Base-by-base conservation (phyloP, 208 protist genomes). In the Endotrypanum monterogeii region DNA sequence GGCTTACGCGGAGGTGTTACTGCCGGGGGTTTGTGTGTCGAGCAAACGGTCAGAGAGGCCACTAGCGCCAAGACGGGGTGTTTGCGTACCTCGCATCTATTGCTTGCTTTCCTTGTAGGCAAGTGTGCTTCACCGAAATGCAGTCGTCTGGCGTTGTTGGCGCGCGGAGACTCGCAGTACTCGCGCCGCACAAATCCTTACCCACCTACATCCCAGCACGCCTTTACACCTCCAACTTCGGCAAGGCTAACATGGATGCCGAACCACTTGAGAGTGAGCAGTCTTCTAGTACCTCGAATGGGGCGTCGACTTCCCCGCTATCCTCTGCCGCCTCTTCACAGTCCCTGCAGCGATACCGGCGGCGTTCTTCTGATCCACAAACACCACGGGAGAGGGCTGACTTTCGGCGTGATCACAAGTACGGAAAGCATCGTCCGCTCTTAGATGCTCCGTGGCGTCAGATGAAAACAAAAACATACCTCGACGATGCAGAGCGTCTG, bases 401-500 rank as follows among this genome's bases (percentile, higher is more conserved):
- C 58, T 97, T 97, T 72, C 85, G 86, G 65, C 85, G 93, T 57
- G 93, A 97, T 74, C 74, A 87, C 71, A 89, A 87, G 70, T 97
- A 90, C 74, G 84, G 81, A 6, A 84, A 88, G 41, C 72, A 86
- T 41, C 82, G 91, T 35, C 91, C 93, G 1, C 85, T 95, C 14
- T 88, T 86, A 37, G 88, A 90, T 55, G 83, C 78, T 20, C 91
- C 91, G 69, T 97, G 93, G 91, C 79, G 88, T 12, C 82, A 91
- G 67, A 66, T 84, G 41, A 92, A 91, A 69, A 72, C 75, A 44
- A 80, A 84, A 67, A 94, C 89, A 28, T 97, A 97, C 79, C 79
- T 97, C 56, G 93, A 97, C 70, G 93, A 97, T 70, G 93, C 93
- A 7, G 93, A 97, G 79, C 87, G 93, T 5, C 78, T 96, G 44